Evolutionary conservation across 176 grass and related monocot genomes (phyloP).

Genomic region (Raddia guianensis): DNA sequence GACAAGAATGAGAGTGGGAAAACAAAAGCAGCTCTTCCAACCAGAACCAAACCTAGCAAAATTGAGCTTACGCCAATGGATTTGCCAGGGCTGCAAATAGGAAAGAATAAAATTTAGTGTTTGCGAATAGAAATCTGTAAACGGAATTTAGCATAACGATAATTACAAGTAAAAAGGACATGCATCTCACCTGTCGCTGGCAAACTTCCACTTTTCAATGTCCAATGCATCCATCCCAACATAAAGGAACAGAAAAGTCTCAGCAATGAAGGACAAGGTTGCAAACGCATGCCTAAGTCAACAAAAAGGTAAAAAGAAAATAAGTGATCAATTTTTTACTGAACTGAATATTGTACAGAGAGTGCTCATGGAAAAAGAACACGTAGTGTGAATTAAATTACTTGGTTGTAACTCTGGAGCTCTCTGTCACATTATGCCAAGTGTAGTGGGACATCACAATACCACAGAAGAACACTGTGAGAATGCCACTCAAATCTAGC

Average conservation of each 20-base stretch:
- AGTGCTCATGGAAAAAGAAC: not conserved
- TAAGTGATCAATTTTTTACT: not conserved
- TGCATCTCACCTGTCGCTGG: conserved; percentile 70
- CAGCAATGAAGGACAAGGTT: conserved; percentile 94
- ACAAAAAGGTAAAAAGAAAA: conserved; percentile 18
- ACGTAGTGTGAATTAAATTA: conserved; percentile 40
- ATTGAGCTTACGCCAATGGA: conserved; percentile 87
- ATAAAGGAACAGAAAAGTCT: conserved; percentile 96
- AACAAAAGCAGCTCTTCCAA: conserved; percentile 96
- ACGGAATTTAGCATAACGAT: not conserved
- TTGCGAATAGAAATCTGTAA: not conserved
- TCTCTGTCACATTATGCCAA: conserved; percentile 99
- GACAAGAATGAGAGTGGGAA: conserved; percentile 93
- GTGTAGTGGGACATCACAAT: conserved; percentile 99
- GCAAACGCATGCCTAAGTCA: conserved; percentile 85
- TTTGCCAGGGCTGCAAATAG: conserved; percentile 76
- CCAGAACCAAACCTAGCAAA: conserved; percentile 83
- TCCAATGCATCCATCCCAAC: conserved; percentile 98
- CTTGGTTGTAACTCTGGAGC: conserved; percentile 99
- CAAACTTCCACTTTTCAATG: conserved; percentile 94
- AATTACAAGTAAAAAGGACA: conserved; percentile 26
- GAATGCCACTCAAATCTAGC: conserved; percentile 91
- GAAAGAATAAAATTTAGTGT: conserved; percentile 24
- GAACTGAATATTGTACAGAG: not conserved
- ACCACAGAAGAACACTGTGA: conserved; percentile 97